Evolutionary conservation across 23 red algal species (phyloP), one percentile per base, ranked within the genome.

Genomic region (Gracilaria gracilis): DNA sequence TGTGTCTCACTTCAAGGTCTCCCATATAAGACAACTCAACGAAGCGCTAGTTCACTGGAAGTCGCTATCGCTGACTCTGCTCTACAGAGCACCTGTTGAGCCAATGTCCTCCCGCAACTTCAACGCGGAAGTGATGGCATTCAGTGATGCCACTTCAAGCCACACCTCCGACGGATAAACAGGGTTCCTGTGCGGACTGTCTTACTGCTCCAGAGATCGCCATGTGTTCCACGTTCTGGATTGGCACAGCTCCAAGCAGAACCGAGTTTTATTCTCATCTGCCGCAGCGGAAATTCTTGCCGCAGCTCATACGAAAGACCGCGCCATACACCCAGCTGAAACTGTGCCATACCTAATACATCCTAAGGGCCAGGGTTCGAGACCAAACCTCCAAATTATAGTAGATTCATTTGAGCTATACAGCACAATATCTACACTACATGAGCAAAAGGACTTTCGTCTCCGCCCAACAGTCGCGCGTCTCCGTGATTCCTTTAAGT

Each of bases 261-360:
- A 31, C 37, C 58, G 81, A 38, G 57, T 84, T 24, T 84, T 24
- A 14, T 83, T 83, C 80, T 83, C 80, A 3, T 67, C 36, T 9
- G 61, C 61, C 9, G 80, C 25, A 1, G 51, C 57, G 15, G 57
- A 66, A 4, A 83, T 83, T 66, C 80, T 61, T 59, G 48, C 55
- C 15, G 54, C 80, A 9, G 57, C 80, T 0, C 15, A 65, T 31
- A 64, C 31, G 2, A 20, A 55, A 11, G 80, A 83, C 55, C 29
- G 57, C 1, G 21, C 46, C 34, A 64, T 44, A 20, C 32, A 44
- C 33, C n/a, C 66, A 2, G 8, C 80, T 40, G 57, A 62, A 20
- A 59, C 55, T 4, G 0, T 66, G 24, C 53, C 34, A 2, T 35
- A 39, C 23, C 6, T 61, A 3, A 21, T 58, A 32, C 15, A 21